phyloP scores from a whole-genome alignment of 2,329 filamentous ascomycete genomes.

The Annulohypoxylon truncatum region DNA sequence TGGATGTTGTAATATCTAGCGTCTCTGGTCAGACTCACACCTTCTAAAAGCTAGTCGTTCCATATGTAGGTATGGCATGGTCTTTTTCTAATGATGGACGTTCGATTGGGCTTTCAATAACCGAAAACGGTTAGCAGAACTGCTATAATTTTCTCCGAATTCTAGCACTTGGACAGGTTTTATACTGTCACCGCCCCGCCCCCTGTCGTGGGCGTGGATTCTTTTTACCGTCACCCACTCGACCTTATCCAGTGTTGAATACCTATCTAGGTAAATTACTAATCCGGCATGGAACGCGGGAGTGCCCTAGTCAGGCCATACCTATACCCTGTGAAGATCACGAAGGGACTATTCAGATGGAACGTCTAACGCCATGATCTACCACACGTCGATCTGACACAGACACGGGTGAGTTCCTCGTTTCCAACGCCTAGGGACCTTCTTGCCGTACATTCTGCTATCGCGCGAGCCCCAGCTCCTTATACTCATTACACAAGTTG shows the following conservation, averaged over 20 bases:
- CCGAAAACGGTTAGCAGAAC: conserved; percentile 30
- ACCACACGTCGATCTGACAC: conserved; percentile 53
- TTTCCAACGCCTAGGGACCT: conserved; percentile 22
- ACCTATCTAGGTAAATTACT: neutral
- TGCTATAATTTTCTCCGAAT: conserved; percentile 9
- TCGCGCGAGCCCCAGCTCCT: conserved; percentile 12
- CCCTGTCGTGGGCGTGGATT: neutral
- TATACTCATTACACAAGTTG: neutral
- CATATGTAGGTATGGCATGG: neutral
- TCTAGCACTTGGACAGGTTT: neutral
- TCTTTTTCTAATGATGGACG: neutral
- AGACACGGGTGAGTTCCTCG: conserved; percentile 46
- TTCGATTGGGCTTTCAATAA: conserved; percentile 2
- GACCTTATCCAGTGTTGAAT: neutral
- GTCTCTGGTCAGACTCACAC: conserved; percentile 3
- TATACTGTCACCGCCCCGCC: neutral
- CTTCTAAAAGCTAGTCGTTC: neutral
- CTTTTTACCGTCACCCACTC: neutral
- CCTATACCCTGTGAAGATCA: conserved; percentile 54
- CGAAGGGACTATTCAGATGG: conserved; percentile 53
- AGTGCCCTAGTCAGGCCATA: conserved; percentile 38
- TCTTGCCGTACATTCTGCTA: conserved; percentile 8
- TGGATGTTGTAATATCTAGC: conserved; percentile 13
- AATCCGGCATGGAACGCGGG: conserved; percentile 23
- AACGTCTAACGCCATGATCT: conserved; percentile 55